phyloP scores from a whole-genome alignment of 306 rosid genomes.

The Trichosanthes cucumerina region DNA sequence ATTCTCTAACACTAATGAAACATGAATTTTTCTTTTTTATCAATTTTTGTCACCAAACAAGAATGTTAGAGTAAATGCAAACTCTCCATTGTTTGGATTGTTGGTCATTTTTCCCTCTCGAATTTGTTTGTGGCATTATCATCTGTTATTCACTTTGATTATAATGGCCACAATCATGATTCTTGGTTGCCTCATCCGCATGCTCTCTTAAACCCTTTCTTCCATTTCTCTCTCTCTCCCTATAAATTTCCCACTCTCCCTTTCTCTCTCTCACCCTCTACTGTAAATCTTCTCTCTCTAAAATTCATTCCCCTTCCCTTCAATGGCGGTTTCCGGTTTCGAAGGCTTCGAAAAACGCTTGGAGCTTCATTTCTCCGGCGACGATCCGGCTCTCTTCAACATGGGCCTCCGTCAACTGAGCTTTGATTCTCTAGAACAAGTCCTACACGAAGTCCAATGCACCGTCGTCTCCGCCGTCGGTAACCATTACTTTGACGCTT shows the following conservation, averaged over 20 bases:
- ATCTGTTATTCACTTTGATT: slow-evolving; percentile 71
- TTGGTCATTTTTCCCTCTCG: not conserved
- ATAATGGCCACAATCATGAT: slow-evolving; percentile 80
- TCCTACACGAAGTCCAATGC: slow-evolving; percentile 81
- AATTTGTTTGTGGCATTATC: not conserved
- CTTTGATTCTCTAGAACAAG: slow-evolving; percentile 50
- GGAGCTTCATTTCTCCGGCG: slow-evolving; percentile 87
- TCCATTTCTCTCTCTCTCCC: not conserved
- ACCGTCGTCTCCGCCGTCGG: slow-evolving; percentile 93
- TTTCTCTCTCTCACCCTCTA: slow-evolving; percentile 24
- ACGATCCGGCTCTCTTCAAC: slow-evolving; percentile 36
- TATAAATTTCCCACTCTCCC: slow-evolving; percentile 48
- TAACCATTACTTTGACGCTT: slow-evolving; percentile 68
- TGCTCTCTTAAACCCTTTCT: slow-evolving; percentile 43
- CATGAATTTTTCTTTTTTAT: no score
- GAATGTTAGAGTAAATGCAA: not conserved
- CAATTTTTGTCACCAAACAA: no score
- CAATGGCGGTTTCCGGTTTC: slow-evolving; percentile 79
- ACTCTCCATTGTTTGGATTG: not conserved
- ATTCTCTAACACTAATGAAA: no score
- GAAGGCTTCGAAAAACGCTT: slow-evolving; percentile 90
- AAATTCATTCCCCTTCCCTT: not conserved
- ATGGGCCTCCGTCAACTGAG: slow-evolving; percentile 34
- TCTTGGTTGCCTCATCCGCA: slow-evolving; percentile 97
- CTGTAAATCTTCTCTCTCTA: not conserved